Base-by-base conservation (phyloP, 805 yeast species). In the Candida michaelii region DNA sequence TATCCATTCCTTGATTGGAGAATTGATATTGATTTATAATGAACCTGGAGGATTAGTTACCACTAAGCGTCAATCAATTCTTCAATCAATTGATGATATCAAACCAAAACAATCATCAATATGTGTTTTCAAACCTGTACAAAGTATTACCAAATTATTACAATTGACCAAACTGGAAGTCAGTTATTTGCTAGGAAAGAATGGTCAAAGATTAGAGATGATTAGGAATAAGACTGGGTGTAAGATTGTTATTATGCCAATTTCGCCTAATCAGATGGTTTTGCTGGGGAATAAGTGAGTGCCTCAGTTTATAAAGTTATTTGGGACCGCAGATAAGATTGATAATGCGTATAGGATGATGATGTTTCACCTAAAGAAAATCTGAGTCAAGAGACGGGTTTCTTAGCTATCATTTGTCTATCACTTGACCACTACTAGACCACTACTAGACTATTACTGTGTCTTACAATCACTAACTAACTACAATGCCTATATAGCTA, bases 191-290 rank as follows among this genome's bases (percentile, higher is more conserved):
- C 52, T 63, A 19, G 69, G 69, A 11, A 29, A 42, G 24, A 49
- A 56, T 21, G 68, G 66, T 1, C 31, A 40, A 1, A 36, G 59
- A 31, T 42, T 63, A n/a, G 52, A 50, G 25, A 31, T 44, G 2
- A 55, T 63, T 10, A 44, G 68, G 34, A 30, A 44, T n/a, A 39
- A 46, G 17, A 46, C 60, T 2, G 47, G 49, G 2, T 63, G 68
- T 43, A 38, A 21, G 14, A 59, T 63, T 11, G 50, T 51, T 21
- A 52, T 60, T 2, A 24, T 49, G 35, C 58, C 63, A 0, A 40
- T 48, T 8, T 39, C 45, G 8, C 35, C 35, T 2, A 37, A 23
- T 16, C 34, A 39, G n/a, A 11, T 38, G 12, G 9, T 29, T 14
- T 24, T 38, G 8, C 13, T 42, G 9, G 43, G 56, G n/a, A 39